phyloP scores from a whole-genome alignment of 2,329 filamentous ascomycete genomes.

The Sclerotinia subarctica region DNA sequence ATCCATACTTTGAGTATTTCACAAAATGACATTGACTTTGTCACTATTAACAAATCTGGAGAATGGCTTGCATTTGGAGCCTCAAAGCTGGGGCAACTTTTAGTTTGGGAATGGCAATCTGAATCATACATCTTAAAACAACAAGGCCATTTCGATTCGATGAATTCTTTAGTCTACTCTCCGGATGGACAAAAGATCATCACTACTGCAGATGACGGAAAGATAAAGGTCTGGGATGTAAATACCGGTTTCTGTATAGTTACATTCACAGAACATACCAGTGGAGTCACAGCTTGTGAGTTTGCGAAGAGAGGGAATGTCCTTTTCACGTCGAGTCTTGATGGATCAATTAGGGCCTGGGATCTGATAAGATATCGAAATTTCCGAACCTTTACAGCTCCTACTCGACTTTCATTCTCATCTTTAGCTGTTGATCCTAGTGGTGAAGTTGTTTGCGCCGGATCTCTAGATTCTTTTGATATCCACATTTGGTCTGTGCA shows the following conservation, averaged over 20 bases:
- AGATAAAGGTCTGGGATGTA: constrained; percentile 98
- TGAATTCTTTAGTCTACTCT: constrained; percentile 90
- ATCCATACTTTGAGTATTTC: constrained; percentile 94
- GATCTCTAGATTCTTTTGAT: constrained; percentile 92
- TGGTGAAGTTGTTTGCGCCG: constrained; percentile 92
- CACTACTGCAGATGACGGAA: constrained; percentile 92
- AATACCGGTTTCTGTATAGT: constrained; percentile 97
- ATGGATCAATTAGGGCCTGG: constrained; percentile 93
- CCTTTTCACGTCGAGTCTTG: constrained; percentile 89
- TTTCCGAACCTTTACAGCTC: constrained; percentile 95
- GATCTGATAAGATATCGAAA: constrained; percentile 94
- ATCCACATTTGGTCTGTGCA: constrained; percentile 99
- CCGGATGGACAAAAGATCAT: constrained; percentile 91
- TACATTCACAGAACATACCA: constrained; percentile 95
- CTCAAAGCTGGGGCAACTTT: constrained; percentile 88
- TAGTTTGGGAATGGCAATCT: constrained; percentile 99
- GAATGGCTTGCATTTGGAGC: constrained; percentile 98
- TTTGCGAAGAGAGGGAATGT: constrained; percentile 96
- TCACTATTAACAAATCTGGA: constrained; percentile 89
- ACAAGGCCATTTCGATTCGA: constrained; percentile 93
- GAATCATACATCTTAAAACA: constrained; percentile 99
- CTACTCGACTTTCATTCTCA: constrained; percentile 85
- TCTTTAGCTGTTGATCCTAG: constrained; percentile 95
- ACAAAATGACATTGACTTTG: constrained; percentile 92
- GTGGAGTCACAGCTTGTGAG: constrained; percentile 88